Evolutionary conservation across 2,329 filamentous ascomycete genomes (phyloP).

Genomic region (Metarhizium sp.): DNA sequence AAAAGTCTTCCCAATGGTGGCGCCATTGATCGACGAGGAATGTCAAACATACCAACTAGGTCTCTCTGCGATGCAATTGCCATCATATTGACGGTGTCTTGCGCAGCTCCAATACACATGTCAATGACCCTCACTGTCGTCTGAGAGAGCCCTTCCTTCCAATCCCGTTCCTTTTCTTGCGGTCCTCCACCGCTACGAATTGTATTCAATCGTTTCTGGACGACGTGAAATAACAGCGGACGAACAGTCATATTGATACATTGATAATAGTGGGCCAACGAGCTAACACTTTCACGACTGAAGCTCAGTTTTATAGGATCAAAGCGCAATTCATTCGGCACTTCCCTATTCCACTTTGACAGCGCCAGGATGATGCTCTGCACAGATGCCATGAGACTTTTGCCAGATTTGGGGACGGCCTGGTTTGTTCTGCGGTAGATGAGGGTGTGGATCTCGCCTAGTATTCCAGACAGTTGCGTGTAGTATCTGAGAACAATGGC

Average conservation of each 20-base stretch:
- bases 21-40: background rate
- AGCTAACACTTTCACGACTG: conserved; percentile 40
- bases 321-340: conserved; percentile 38
- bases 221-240: conserved; percentile 43
- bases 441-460: conserved; percentile 35
- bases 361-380: conserved; percentile 40
- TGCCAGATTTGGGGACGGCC: conserved; percentile 29
- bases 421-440: conserved; percentile 36
- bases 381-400: conserved; percentile 38
- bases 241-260: conserved; percentile 49
- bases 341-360: conserved; percentile 36
- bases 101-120: conserved; percentile 40
- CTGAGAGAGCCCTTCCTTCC: conserved; percentile 32
- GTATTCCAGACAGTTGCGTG: conserved; percentile 41
- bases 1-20: too few relatives aligned
- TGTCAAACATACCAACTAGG: conserved; percentile 31
- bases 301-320: conserved; percentile 35
- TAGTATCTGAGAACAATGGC: conserved; percentile 41
- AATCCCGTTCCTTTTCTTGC: conserved; percentile 19
- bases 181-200: conserved; percentile 7
- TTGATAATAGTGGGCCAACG: conserved; percentile 45
- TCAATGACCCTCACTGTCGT: conserved; percentile 42
- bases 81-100: conserved; percentile 26
- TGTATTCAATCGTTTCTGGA: conserved; percentile 34
- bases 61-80: conserved; percentile 17